Evolutionary conservation across 805 yeast genomes (phyloP).

Genomic region (Candida caryicola): DNA sequence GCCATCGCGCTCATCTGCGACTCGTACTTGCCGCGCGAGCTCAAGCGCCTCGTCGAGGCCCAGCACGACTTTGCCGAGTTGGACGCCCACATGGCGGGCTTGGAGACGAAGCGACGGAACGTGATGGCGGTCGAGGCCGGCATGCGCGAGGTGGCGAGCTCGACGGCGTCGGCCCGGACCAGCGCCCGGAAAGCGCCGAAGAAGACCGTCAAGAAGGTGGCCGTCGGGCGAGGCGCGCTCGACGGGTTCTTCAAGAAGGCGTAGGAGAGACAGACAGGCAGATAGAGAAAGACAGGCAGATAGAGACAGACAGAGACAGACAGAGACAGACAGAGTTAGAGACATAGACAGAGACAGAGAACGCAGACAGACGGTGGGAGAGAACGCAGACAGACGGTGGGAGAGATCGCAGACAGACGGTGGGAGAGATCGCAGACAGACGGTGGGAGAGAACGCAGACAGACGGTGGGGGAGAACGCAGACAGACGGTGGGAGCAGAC

Average conservation of each 20-base stretch:
- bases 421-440: too few relatives aligned
- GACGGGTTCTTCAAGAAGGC: slow-evolving; percentile 62
- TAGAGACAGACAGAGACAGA: too few relatives aligned
- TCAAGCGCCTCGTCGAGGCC: slow-evolving; percentile 20
- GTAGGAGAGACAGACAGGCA: too few relatives aligned
- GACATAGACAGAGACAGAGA: too few relatives aligned
- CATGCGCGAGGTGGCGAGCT: slow-evolving; percentile 19
- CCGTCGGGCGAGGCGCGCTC: slow-evolving; percentile 62
- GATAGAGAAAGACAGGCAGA: too few relatives aligned
- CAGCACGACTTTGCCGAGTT: slow-evolving; percentile 22
- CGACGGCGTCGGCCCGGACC: slow-evolving; percentile 20
- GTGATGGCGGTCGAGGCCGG: slow-evolving; percentile 24
- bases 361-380: too few relatives aligned
- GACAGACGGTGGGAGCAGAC: too few relatives aligned
- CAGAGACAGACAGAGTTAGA: too few relatives aligned
- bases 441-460: too few relatives aligned
- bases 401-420: too few relatives aligned
- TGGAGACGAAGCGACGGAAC: slow-evolving; percentile 20
- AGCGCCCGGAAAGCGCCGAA: slow-evolving; percentile 20
- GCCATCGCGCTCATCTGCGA: slow-evolving; percentile 48
- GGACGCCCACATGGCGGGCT: slow-evolving; percentile 14
- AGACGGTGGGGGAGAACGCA: too few relatives aligned
- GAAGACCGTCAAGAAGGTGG: slow-evolving; percentile 42
- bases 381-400: too few relatives aligned
- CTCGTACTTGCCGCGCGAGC: slow-evolving; percentile 35